Base-by-base conservation (phyloP, 2,329 filamentous ascomycete genomes). In the Paradendryphiella salina region DNA sequence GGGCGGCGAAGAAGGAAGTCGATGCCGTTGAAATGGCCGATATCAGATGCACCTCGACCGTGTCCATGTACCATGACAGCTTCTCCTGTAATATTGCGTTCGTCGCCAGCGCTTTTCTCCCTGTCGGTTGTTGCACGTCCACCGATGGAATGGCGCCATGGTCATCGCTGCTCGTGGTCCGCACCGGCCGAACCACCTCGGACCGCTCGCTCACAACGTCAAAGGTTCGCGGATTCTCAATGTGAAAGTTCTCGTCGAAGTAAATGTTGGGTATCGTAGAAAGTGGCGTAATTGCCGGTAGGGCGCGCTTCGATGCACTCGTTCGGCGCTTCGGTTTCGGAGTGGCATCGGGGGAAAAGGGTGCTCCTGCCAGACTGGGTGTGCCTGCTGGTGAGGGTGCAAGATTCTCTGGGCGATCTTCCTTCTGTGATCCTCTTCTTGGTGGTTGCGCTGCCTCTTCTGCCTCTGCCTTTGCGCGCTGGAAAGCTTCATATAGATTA, bases 1-100 rank as follows among this genome's bases (percentile, higher is more conserved):
- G 78, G 0, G 94, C 94, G 0, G 91, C 92, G 66, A 99, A 99
- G 73, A 99, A 99, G 0, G 93, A 96, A 0, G 90, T 91, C 0
- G 94, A 97, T 1, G 94, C 94, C 0, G 89, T 91, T 2, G 93
- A 97, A 56, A 99, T 99, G 0, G 92, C 96, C 26, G 90, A 90
- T 63, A 99, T 96, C 6, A 99, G 79, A 70, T 99, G 94, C 46
- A 99, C 90, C 71, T 99, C 94, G 17, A 99, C 91, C 0, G 94
- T 99, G 71, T 99, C 94, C 91, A 99, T 96, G 72, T 99, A 99
- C 94, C 94, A 99, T 0, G 94, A 97, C 10, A 99, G 79, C 74
- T 99, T 99, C 74, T 99, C 94, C 71, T 99, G 94, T 29, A 99
- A 74, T 51, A 99, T 99, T 0, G 94, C 94, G 74, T 99, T 99